These are phyloP conservation scores for Rhodocollybia butyracea DNA, from an alignment of 768 basidiomycete genomes.

Conservation along the genomic window DNA sequence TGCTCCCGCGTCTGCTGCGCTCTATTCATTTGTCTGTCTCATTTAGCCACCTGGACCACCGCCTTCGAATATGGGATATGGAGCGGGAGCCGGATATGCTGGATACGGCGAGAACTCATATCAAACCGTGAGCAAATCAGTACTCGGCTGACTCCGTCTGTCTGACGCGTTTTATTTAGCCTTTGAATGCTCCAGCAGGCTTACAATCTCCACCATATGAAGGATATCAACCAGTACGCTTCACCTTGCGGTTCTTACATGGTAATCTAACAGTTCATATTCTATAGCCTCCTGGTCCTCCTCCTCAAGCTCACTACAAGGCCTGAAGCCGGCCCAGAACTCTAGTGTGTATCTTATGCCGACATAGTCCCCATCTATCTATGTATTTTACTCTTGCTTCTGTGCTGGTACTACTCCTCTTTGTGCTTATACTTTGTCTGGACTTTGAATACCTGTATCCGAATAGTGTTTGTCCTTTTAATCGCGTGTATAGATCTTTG, in stretches of 20 bases:
- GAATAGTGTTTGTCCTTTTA: no score
- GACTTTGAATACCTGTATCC: no score
- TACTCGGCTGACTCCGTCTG: no score
- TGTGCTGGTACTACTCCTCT: no score
- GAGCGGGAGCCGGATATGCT: no score
- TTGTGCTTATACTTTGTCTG: no score
- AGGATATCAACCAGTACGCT: background rate
- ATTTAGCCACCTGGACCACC: background rate
- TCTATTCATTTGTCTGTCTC: background rate
- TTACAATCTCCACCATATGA: background rate
- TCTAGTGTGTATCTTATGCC: no score
- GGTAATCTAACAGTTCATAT: background rate
- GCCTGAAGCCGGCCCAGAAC: no score
- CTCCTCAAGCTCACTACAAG: background rate
- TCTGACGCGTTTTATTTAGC: background rate
- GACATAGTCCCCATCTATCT: no score
- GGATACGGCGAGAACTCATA: background rate
- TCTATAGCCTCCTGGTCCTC: background rate
- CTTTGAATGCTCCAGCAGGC: background rate
- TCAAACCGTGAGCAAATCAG: background rate
- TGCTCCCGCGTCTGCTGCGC: constrained; percentile 1
- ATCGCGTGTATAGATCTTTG: no score
- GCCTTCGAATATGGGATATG: background rate
- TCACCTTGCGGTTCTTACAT: background rate
- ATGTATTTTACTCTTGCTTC: no score